phyloP scores from a whole-genome alignment of 768 basidiomycete species.

The Naematelia encephala region DNA sequence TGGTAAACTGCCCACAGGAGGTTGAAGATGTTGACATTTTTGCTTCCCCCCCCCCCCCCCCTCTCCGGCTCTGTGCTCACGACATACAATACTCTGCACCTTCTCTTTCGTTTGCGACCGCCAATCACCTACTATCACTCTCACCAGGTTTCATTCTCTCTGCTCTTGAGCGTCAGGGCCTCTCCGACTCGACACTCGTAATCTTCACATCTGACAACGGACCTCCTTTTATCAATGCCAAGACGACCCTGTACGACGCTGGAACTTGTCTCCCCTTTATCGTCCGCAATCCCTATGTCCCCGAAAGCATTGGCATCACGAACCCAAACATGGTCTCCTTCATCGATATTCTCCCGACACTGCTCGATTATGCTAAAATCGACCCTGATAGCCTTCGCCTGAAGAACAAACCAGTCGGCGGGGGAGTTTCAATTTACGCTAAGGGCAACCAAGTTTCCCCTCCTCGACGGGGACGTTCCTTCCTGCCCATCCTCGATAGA shows the following conservation, averaged over 20 bases:
- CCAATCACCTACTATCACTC: too few relatives aligned
- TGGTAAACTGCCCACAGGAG: too few relatives aligned
- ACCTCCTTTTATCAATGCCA: slow-evolving; percentile 31
- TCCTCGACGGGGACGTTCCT: slow-evolving; percentile 10
- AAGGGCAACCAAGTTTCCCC: slow-evolving; percentile 12
- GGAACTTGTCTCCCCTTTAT: slow-evolving; percentile 26
- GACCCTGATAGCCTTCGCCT: not conserved
- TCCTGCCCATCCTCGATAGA: slow-evolving; percentile 21
- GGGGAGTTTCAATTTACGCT: too few relatives aligned
- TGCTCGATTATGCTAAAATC: slow-evolving; percentile 18
- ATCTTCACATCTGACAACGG: slow-evolving; percentile 27
- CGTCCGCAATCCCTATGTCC: too few relatives aligned
- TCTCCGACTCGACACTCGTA: slow-evolving; percentile 20
- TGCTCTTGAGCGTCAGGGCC: slow-evolving; percentile 8
- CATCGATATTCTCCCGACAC: slow-evolving; percentile 24
- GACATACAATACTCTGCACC: too few relatives aligned
- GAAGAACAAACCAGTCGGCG: slow-evolving; percentile 4
- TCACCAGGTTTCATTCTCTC: too few relatives aligned
- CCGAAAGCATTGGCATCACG: slow-evolving; percentile 4
- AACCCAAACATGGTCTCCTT: slow-evolving; percentile 29
- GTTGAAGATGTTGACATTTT: too few relatives aligned
- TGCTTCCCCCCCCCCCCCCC: too few relatives aligned
- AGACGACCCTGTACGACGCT: slow-evolving; percentile 32
- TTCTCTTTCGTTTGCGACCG: too few relatives aligned
- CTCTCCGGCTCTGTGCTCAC: too few relatives aligned